Base-by-base conservation (phyloP, 1,284 basidiomycete species). In the Trametes sp. region DNA sequence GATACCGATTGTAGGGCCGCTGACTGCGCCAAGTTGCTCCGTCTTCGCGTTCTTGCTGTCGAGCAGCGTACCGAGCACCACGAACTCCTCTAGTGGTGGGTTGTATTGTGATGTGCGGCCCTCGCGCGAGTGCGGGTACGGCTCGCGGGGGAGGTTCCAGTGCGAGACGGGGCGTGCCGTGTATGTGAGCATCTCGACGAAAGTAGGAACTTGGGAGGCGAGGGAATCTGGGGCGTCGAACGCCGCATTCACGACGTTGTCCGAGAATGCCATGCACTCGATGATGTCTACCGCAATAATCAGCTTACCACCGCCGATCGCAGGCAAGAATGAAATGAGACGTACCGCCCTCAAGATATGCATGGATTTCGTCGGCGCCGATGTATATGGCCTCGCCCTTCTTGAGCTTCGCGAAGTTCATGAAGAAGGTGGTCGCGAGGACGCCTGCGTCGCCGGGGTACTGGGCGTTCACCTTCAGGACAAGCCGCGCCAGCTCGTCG, bases 211-310 rank as follows among this genome's bases (percentile, higher is more conserved):
- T 73, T 99, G 97, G 63, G 95, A 87, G 14, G 92, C 84, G 76
- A 98, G 98, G 48, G 66, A 44, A 8, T 52, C 45, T 2, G 66
- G 63, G 8, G 96, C 95, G 0, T 96, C 98, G 57, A 99, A 87
- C 16, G 97, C 97, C 4, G 96, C 97, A 51, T 97, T 93, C 56
- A 99, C 95, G 73, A 99, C 98, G 76, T 98, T 98, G 80, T 99
- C 96, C 0, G 94, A 96, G 61, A 94, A 93, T 10, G 95, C 95
- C 95, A 97, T 98, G 79, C 94, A 96, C 74, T 98, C 96, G 75
- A 98, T 94, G 77, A 96, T 96, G 75, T 98, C 95, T 96, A 72
- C 38, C 16, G 21, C 11, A 26, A 16, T 1, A 5, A 28, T 60
- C 26, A 50, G 36, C 2, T 26, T 23, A 31, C 19, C 13, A 1